Evolutionary conservation across 2,329 filamentous ascomycete genomes (phyloP).

Genomic region (Emergomyces orientalis): DNA sequence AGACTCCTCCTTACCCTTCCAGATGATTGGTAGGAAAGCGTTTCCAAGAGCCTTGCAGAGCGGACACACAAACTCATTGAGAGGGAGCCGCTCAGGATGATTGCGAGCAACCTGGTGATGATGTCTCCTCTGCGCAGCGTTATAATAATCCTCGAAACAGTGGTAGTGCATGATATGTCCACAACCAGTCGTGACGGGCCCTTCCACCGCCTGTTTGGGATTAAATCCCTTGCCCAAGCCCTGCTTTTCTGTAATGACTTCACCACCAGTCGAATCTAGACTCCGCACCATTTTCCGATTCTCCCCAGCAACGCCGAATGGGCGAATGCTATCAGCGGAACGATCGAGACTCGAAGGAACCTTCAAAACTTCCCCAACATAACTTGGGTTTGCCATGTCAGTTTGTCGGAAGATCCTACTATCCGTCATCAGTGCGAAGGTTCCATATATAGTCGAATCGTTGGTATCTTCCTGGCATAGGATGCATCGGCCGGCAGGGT

Average conservation of each 20-base stretch:
- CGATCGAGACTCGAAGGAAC: slow-evolving; percentile 76
- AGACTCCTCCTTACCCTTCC: slow-evolving; percentile 82
- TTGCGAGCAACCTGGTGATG: slow-evolving; percentile 87
- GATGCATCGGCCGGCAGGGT: slow-evolving; percentile 87
- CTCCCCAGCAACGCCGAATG: slow-evolving; percentile 82
- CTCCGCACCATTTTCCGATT: slow-evolving; percentile 72
- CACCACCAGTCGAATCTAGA: slow-evolving; percentile 60
- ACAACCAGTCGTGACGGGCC: slow-evolving; percentile 81
- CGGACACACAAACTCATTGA: slow-evolving; percentile 90
- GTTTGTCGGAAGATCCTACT: slow-evolving; percentile 83
- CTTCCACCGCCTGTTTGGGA: slow-evolving; percentile 53
- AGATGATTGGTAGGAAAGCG: slow-evolving; percentile 85
- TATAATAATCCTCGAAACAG: slow-evolving; percentile 87
- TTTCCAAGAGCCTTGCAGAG: slow-evolving; percentile 96
- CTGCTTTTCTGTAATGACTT: slow-evolving; percentile 65
- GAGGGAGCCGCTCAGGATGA: slow-evolving; percentile 70
- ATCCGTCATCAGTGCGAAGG: slow-evolving; percentile 80
- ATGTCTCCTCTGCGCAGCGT: slow-evolving; percentile 74
- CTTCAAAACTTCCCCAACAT: slow-evolving; percentile 70
- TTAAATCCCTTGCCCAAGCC: slow-evolving; percentile 85
- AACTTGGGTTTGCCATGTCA: slow-evolving; percentile 68
- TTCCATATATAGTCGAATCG: slow-evolving; percentile 79
- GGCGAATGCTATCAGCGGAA: slow-evolving; percentile 70
- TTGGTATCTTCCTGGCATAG: slow-evolving; percentile 94
- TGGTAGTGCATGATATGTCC: slow-evolving; percentile 98